Evolutionary conservation across 2,329 filamentous ascomycete genomes (phyloP), one percentile per base, ranked within the genome.

Genomic region (Diaporthe batatas): DNA sequence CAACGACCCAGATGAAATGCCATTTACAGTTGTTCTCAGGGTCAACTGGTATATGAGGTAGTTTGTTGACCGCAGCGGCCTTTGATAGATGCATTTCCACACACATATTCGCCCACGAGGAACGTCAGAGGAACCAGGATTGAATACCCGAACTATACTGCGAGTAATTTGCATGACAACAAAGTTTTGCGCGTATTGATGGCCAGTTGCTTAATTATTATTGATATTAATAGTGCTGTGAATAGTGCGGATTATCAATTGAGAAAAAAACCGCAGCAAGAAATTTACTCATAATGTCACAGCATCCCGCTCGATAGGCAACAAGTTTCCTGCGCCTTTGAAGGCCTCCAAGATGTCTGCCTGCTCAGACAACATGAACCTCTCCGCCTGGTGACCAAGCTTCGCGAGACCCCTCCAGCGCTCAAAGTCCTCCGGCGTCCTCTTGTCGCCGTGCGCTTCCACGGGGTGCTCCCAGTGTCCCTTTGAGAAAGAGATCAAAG

Each of bases 381-480:
- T 79, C 55, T 89, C 87, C 0, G 81, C 82, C 77, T 89, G 87
- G 1, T 76, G 83, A 7, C 88, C 88, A 3, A 88, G 78, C 55
- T 81, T 84, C 0, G 86, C 85, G 65, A 89, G 76, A 0, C 78
- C 80, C 68, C 84, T 84, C 88, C 88, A 90, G 21, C 87, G 79
- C 70, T 84, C 82, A 14, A 90, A 80, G 76, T 89, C 87, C 14
- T 84, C 78, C 1, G 79, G 76, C 25, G 89, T 86, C 14, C 88
- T 80, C 81, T 91, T 90, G 73, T 90, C 87, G 1, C 88, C 89
- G 72, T 89, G 84, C 0, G 89, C 88, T 1, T 84, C 83, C 55
- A 83, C 77, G 0, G 84, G 78, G 32, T 86, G 76, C 75, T 88
- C 86, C 89, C 88, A 90, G 74, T 91, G 88, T 0, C 86, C 88